These are phyloP conservation scores for Histomonas meleagridis DNA, from an alignment of 208 protist species.

Conservation along the genomic window DNA sequence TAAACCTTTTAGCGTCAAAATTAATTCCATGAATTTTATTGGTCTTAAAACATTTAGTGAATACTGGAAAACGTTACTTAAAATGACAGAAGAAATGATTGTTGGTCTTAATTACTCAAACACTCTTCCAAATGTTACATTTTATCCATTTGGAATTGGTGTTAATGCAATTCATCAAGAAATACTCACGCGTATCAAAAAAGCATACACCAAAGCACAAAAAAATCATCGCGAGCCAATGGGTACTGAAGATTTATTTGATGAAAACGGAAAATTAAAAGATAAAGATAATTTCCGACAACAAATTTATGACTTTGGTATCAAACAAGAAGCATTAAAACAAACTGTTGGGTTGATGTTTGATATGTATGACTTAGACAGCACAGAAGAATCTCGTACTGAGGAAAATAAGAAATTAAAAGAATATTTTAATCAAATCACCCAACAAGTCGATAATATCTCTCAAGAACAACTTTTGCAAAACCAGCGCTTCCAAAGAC, in stretches of 20 bases:
- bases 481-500: not conserved
- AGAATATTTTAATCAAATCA: not conserved
- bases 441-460: not conserved
- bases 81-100: no score
- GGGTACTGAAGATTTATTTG: not conserved
- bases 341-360: not conserved
- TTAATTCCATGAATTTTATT: no score
- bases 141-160: no score
- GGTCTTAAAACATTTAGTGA: no score
- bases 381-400: not conserved
- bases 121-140: no score
- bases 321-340: not conserved
- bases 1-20: no score
- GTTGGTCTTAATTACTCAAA: no score
- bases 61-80: no score
- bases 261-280: constrained; percentile 1
- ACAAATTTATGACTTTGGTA: not conserved
- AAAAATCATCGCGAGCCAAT: no score
- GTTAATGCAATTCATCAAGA: no score
- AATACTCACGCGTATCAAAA: no score
- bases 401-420: not conserved
- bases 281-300: not conserved
- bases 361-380: not conserved
- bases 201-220: no score
- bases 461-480: not conserved